Conservation (phyloP, 139 green algal species). For the Nannochloris sp. region DNA sequence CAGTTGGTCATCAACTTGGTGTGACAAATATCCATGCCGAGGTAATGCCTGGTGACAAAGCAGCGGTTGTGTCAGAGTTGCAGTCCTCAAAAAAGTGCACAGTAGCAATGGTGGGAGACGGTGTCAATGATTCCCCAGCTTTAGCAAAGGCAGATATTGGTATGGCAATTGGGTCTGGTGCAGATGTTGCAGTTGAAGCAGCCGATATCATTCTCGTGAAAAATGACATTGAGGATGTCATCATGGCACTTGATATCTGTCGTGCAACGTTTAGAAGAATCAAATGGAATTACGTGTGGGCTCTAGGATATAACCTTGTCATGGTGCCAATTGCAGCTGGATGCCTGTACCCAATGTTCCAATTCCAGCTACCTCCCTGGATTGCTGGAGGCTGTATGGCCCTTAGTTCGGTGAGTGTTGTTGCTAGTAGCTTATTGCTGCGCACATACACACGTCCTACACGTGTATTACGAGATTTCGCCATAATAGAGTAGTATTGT, state of each 20-base stretch:
- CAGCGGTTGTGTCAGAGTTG: conserved; percentile 39
- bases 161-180: conserved; percentile 75
- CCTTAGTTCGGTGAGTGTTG: conserved; percentile 72
- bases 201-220: conserved; percentile 92
- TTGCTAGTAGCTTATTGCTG: conserved; percentile 75
- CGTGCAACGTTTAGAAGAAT: conserved; percentile 76
- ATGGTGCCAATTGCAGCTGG: conserved; percentile 71
- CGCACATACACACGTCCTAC: conserved; percentile 53
- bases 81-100: conserved; percentile 29
- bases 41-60: conserved; percentile 57
- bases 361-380: conserved; percentile 83
- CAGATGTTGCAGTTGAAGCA: conserved; percentile 73
- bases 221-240: conserved; percentile 76
- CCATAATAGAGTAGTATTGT: background rate
- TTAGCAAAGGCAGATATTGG: conserved; percentile 84
- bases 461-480: conserved; percentile 7
- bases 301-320: conserved; percentile 88
- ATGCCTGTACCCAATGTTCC: conserved; percentile 48
- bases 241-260: conserved; percentile 81
- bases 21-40: conserved; percentile 43
- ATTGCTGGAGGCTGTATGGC: conserved; percentile 84
- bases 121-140: conserved; percentile 94
- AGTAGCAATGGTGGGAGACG: conserved; percentile 97
- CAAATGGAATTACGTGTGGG: conserved; percentile 85
- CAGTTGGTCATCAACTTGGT: conserved; percentile 56